Base-by-base conservation (phyloP, 768 basidiomycete genomes). In the Rhodotorula taiwanensis region DNA sequence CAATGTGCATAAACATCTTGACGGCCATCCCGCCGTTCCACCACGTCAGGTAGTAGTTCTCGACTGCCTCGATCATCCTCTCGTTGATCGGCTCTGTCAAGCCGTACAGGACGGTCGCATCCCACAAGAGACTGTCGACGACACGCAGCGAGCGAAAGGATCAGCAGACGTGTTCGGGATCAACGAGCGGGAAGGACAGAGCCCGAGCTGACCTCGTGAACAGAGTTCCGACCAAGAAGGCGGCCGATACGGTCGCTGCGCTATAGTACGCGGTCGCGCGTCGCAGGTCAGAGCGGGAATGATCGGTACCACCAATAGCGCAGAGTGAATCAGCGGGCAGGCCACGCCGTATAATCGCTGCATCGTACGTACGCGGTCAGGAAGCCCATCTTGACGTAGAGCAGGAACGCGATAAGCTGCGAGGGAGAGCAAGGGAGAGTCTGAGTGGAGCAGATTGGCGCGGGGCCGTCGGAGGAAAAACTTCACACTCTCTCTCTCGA, bases 41-140 rank as follows among this genome's bases (percentile, higher is more conserved):
- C 69, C 69, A 70, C 0, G 62, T 70, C 30, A 70, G 33, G 42
- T 70, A 70, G 59, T 70, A 70, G 23, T 42, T 21, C 55, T 70
- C 69, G 42, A 66, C 55, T 5, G 47, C 52, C 30, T 51, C 58
- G 27, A 70, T 51, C 10, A 28, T 39, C 15, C n/a, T 30, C 28
- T 50, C 41, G 16, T 64, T 44, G n/a, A 64, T 41, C 3, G 62
- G 62, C 2, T 21, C 62, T 13, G 36, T 50, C 23, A 52, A 23
- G 28, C 55, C 55, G 33, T 60, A 70, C 15, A 70, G 59, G 10
- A 70, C 52, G 39, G 51, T 58, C 31, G 58, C 33, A 25, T 70
- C 69, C 64, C 63, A 69, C 20, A 69, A 28, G 15, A 65, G 25
- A 23, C 57, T 63, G 43, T 28, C 7, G 20, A 8, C 5, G 41